Percentiles rank a stretch among this genome's conserved stretches.
phyloP scores from a whole-genome alignment of 192 early-diverging fungal genomes.

The Spizellomyces punctatus region DNA sequence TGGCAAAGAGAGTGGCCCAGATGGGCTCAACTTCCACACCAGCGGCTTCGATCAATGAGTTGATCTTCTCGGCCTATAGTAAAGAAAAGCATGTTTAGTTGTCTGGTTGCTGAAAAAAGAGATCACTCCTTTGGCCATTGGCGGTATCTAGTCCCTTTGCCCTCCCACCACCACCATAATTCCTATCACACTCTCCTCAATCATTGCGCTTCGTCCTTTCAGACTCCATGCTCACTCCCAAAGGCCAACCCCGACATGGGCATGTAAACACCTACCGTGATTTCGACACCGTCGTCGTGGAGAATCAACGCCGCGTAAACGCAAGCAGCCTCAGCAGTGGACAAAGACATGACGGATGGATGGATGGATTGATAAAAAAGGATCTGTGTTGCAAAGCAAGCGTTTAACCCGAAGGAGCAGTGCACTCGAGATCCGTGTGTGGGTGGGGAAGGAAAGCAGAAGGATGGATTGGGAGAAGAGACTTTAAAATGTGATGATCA shows the following conservation, averaged over 20 bases:
- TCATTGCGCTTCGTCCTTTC: not conserved
- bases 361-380: slow-evolving; percentile 16
- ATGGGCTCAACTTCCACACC: slow-evolving; percentile 89
- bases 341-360: slow-evolving; percentile 47
- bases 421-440: not conserved
- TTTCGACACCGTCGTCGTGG: slow-evolving; percentile 94
- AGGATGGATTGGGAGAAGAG: too few species aligned
- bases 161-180: not conserved
- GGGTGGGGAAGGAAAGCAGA: not conserved
- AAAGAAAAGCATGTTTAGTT: not conserved
- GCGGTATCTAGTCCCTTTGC: not conserved
- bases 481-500: too few species aligned
- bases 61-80: slow-evolving; percentile 86
- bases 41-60: slow-evolving; percentile 88
- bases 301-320: slow-evolving; percentile 98
- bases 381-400: not conserved
- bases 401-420: slow-evolving; percentile 4
- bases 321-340: slow-evolving; percentile 83
- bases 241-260: not conserved
- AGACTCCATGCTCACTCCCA: not conserved
- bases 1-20: slow-evolving; percentile 96
- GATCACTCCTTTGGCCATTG: not conserved
- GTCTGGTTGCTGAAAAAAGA: not conserved
- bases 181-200: not conserved
- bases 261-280: slow-evolving; percentile 79